Conservation (phyloP, 352 stramenopile species). For the Bremia lactucae region DNA sequence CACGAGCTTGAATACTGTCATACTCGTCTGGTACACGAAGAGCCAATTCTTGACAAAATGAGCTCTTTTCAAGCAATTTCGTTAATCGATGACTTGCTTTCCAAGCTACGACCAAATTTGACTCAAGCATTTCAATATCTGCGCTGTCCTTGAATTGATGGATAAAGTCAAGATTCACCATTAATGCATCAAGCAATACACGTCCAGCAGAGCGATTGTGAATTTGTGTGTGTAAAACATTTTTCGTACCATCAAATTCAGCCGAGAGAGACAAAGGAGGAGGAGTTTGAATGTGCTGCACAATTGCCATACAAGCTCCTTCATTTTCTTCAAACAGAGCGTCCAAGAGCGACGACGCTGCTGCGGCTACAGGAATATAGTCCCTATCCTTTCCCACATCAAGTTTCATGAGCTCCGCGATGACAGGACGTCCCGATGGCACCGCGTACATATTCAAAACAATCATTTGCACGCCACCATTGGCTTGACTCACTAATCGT, state of each 20-base stretch:
- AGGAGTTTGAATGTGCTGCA: conserved; percentile 51
- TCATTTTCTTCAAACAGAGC: conserved; percentile 54
- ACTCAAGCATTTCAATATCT: conserved; percentile 14
- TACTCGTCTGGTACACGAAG: conserved; percentile 51
- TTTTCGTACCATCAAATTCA: conserved; percentile 3
- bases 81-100: conserved; percentile 58
- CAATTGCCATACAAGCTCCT: conserved; percentile 48
- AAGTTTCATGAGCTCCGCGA: conserved; percentile 45
- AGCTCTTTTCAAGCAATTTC: conserved; percentile 33
- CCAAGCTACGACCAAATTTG: conserved; percentile 30
- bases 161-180: conserved; percentile 39
- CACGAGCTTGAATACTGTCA: conserved; percentile 28
- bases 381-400: conserved; percentile 42
- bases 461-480: conserved; percentile 66
- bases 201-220: conserved; percentile 23
- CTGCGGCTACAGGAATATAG: conserved; percentile 47
- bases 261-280: conserved; percentile 20
- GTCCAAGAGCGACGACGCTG: conserved; percentile 47
- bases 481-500: conserved; percentile 34
- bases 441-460: conserved; percentile 44
- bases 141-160: conserved; percentile 5
- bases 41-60: conserved; percentile 58
- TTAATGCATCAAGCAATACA: conserved; percentile 40
- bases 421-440: conserved; percentile 32
- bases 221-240: no score